These are phyloP conservation scores for Leccinum rimulosum DNA, from an alignment of 768 basidiomycete genomes.

Conservation along the genomic window DNA sequence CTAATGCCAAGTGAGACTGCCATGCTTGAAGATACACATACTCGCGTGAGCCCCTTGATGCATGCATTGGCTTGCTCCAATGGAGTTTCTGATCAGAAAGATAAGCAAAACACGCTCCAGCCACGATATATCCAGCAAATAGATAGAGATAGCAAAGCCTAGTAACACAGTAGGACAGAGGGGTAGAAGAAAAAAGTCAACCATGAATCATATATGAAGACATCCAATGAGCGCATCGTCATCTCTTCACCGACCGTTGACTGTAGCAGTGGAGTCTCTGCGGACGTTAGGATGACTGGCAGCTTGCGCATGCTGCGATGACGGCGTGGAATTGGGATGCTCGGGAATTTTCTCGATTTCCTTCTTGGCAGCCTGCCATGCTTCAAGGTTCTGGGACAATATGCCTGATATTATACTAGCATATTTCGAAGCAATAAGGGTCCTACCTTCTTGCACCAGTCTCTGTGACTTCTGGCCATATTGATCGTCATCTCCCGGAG, in stretches of 20 bases:
- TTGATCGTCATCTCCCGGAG: slow-evolving; percentile 89
- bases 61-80: neutral
- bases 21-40: neutral
- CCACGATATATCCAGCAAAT: slow-evolving; percentile 20
- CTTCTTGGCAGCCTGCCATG: slow-evolving; percentile 94
- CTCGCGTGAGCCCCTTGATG: slow-evolving; percentile 8
- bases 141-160: slow-evolving; percentile 19
- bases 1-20: neutral
- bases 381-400: slow-evolving; percentile 79
- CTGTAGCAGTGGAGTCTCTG: slow-evolving; percentile 68
- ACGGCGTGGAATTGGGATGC: slow-evolving; percentile 75
- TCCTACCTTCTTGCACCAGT: slow-evolving; percentile 93
- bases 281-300: slow-evolving; percentile 42
- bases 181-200: slow-evolving; percentile 5
- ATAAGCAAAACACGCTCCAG: slow-evolving; percentile 8
- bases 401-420: slow-evolving; percentile 14
- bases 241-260: slow-evolving; percentile 55
- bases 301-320: slow-evolving; percentile 33
- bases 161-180: slow-evolving; percentile 13
- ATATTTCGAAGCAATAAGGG: slow-evolving; percentile 2
- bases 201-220: slow-evolving; percentile 8
- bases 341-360: slow-evolving; percentile 89
- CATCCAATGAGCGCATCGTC: slow-evolving; percentile 6
- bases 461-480: slow-evolving; percentile 86
- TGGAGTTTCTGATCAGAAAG: slow-evolving; percentile 11